These are phyloP conservation scores for Linum trigynum DNA, from an alignment of 345 rosid species.

Conservation along the genomic window DNA sequence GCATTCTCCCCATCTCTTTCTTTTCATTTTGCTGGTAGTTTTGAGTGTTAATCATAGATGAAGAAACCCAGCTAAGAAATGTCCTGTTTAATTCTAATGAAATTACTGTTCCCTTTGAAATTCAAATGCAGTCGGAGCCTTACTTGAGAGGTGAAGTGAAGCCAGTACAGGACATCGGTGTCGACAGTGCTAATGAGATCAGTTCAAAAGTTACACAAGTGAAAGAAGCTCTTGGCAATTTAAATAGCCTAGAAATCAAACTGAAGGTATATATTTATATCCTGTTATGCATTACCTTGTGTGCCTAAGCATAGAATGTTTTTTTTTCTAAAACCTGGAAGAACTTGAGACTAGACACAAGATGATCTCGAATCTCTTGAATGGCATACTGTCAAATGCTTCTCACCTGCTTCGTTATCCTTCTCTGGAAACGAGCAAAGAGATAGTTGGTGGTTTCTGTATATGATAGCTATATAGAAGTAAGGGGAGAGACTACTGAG, in stretches of 20 bases:
- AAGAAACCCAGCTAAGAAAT: neutral
- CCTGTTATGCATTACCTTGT: neutral
- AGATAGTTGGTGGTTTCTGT: neutral
- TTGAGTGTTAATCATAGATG: neutral
- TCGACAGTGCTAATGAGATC: constrained; percentile 20
- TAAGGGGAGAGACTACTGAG: neutral
- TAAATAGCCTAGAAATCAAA: constrained; percentile 66
- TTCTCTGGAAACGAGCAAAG: neutral
- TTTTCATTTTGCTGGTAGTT: neutral
- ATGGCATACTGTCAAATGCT: neutral
- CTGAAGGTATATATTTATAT: constrained; percentile 44
- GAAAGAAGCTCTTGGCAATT: constrained; percentile 46
- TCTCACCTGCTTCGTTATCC: neutral
- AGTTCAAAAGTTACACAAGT: constrained; percentile 32
- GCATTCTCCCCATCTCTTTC: neutral
- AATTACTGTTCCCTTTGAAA: neutral
- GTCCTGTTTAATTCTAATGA: neutral
- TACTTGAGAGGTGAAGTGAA: constrained; percentile 63
- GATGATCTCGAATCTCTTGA: neutral
- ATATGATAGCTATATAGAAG: neutral
- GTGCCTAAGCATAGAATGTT: neutral
- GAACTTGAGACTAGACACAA: neutral
- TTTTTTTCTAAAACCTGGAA: neutral
- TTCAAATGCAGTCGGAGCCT: constrained; percentile 57
- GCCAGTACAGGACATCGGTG: constrained; percentile 37